A percentile compares a stretch with the other conserved stretches of the same genome.
Conservation (phyloP, 768 basidiomycete genomes). For the Amanita thiersii region DNA sequence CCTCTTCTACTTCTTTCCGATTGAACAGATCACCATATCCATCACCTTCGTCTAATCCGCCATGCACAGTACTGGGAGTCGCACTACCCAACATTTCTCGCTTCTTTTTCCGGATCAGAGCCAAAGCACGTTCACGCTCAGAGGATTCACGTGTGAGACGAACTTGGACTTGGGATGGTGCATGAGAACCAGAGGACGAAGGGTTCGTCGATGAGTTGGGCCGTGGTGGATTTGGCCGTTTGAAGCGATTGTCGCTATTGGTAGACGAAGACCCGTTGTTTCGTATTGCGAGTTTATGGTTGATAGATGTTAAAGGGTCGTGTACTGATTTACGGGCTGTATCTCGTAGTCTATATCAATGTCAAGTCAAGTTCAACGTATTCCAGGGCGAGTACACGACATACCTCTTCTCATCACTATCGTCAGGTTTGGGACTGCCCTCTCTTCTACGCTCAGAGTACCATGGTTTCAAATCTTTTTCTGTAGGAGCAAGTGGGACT, state of each 20-base stretch:
- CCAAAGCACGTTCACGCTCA: conserved; percentile 69
- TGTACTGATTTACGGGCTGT: conserved; percentile 50
- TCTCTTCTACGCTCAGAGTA: conserved; percentile 37
- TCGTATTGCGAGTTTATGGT: conserved; percentile 48
- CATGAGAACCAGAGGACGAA: conserved; percentile 15
- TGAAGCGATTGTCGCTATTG: conserved; percentile 10
- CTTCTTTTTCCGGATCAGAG: conserved; percentile 58
- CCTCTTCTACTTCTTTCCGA: conserved; percentile 62
- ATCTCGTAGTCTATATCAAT: conserved; percentile 47
- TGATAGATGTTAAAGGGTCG: conserved; percentile 73
- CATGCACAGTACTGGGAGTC: conserved; percentile 65
- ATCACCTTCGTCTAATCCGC: conserved; percentile 23
- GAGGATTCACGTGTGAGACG: conserved; percentile 66
- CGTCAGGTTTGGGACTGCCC: conserved; percentile 12
- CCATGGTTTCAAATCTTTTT: conserved; percentile 78
- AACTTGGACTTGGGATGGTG: conserved; percentile 39
- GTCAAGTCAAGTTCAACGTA: not conserved
- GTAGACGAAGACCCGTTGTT: conserved; percentile 17
- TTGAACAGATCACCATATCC: conserved; percentile 72
- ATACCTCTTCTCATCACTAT: conserved; percentile 31
- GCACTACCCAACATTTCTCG: conserved; percentile 55
- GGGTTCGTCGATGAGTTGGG: conserved; percentile 12
- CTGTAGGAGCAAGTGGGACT: conserved; percentile 62
- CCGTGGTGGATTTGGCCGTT: conserved; percentile 14
- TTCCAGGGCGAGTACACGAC: conserved; percentile 7